phyloP scores from a whole-genome alignment of 352 stramenopile species.

The Pythium angustatum region DNA sequence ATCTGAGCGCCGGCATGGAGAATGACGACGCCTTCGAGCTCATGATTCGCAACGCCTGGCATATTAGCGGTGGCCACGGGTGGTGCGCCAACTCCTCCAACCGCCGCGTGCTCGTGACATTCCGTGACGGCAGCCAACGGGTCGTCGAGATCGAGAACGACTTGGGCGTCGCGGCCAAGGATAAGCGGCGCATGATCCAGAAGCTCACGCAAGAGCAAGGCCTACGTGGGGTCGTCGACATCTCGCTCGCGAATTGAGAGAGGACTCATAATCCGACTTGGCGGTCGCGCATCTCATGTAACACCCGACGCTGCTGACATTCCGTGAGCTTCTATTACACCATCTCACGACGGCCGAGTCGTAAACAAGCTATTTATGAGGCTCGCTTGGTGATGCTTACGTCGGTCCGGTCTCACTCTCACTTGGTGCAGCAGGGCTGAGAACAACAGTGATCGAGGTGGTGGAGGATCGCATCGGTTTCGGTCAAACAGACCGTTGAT shows the following conservation, averaged over 20 bases:
- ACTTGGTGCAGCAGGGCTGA: too few relatives aligned
- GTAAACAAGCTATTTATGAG: conserved; percentile 20
- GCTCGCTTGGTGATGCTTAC: neutral
- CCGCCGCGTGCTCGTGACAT: conserved; percentile 69
- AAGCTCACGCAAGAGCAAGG: conserved; percentile 52
- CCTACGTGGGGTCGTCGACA: conserved; percentile 47
- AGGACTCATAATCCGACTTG: too few relatives aligned
- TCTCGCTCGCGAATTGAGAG: conserved; percentile 45
- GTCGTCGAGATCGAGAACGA: conserved; percentile 77
- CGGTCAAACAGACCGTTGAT: too few relatives aligned
- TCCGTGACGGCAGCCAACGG: conserved; percentile 64
- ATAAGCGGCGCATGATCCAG: conserved; percentile 59
- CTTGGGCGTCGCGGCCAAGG: conserved; percentile 42
- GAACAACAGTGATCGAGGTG: too few relatives aligned
- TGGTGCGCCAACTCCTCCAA: conserved; percentile 78
- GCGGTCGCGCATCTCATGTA: neutral
- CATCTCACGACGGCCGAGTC: neutral
- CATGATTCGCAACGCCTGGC: conserved; percentile 86
- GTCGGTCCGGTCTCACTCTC: too few relatives aligned
- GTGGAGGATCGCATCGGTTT: conserved; percentile 2
- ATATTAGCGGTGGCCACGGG: conserved; percentile 76
- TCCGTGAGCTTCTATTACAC: neutral
- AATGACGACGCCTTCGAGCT: conserved; percentile 88
- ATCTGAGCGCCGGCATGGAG: conserved; percentile 77
- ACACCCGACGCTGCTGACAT: neutral